These are phyloP conservation scores for Dicorynia guianensis DNA, from an alignment of 306 rosid genomes.

Conservation along the genomic window DNA sequence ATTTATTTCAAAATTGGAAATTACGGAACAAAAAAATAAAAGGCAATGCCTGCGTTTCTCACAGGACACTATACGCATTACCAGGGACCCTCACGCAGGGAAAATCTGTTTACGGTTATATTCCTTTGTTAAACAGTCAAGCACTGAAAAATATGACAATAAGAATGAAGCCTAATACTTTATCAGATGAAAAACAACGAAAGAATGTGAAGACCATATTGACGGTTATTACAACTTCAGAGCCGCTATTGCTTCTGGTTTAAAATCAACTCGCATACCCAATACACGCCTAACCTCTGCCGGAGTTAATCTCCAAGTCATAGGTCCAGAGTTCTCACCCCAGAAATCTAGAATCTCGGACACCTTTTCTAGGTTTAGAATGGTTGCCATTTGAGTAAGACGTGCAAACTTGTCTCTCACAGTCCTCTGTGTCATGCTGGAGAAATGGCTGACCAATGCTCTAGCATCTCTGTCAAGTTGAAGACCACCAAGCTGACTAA, in stretches of 20 bases:
- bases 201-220: slow-evolving; percentile 42
- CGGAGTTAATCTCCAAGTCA: slow-evolving; percentile 98
- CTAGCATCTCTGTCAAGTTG: slow-evolving; percentile 96
- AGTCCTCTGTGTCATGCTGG: slow-evolving; percentile 90
- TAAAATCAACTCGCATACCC: slow-evolving; percentile 90
- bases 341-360: slow-evolving; percentile 97
- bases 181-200: slow-evolving; percentile 33
- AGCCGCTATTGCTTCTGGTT: slow-evolving; percentile 90
- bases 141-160: slow-evolving; percentile 4
- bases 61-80: slow-evolving; percentile 28
- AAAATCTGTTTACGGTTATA: slow-evolving; percentile 6
- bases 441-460: slow-evolving; percentile 94
- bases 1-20: slow-evolving; percentile 13
- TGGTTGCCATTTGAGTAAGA: slow-evolving; percentile 94
- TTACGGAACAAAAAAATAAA: neutral
- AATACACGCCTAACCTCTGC: slow-evolving; percentile 98
- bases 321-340: slow-evolving; percentile 99
- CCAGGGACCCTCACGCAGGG: slow-evolving; percentile 1
- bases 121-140: neutral
- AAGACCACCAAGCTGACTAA: slow-evolving; percentile 97
- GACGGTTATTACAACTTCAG: slow-evolving; percentile 67
- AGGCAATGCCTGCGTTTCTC: slow-evolving; percentile 21
- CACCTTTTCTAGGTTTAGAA: slow-evolving; percentile 92
- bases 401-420: slow-evolving; percentile 97
- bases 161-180: slow-evolving; percentile 41